A percentile compares a stretch with the other conserved stretches of the same genome.
Conservation (phyloP, 768 basidiomycete genomes). For the Pulveroboletus sp. region DNA sequence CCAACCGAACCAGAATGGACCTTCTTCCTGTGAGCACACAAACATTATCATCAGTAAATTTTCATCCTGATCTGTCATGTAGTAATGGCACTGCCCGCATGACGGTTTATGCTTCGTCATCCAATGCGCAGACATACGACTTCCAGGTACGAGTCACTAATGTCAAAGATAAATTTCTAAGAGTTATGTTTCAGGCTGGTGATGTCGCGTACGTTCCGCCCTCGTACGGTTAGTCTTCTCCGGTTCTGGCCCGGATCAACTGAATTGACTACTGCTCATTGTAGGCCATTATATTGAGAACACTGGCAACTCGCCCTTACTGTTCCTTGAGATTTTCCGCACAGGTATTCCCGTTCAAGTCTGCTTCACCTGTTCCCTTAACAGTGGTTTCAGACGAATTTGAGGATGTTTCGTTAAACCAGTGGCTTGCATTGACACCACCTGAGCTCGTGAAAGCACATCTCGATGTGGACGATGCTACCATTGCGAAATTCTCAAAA, state of each 20-base stretch:
- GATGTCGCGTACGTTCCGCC: conserved; percentile 25
- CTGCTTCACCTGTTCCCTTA: background rate
- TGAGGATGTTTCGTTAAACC: conserved; percentile 53
- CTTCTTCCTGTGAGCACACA: conserved; percentile 33
- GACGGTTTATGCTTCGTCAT: conserved; percentile 37
- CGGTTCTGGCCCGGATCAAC: background rate
- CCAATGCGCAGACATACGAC: conserved; percentile 41
- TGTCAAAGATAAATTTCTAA: background rate
- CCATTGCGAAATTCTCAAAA: conserved; percentile 45
- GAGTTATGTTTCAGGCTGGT: conserved; percentile 24
- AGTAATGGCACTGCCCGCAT: conserved; percentile 40
- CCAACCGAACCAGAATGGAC: conserved; percentile 48
- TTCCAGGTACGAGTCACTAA: conserved; percentile 33
- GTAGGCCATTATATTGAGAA: conserved; percentile 69
- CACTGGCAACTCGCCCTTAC: conserved; percentile 53
- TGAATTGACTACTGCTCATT: background rate
- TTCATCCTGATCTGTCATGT: background rate
- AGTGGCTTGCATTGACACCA: conserved; percentile 62
- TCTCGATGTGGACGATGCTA: conserved; percentile 49
- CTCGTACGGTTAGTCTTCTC: conserved; percentile 18
- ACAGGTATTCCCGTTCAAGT: conserved; percentile 32
- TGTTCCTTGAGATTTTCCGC: conserved; percentile 60
- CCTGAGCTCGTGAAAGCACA: conserved; percentile 57
- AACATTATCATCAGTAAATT: too few species aligned
- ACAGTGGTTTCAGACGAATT: conserved; percentile 33